phyloP scores from a whole-genome alignment of 768 basidiomycete species.

The Psilocybe tampanensis region DNA sequence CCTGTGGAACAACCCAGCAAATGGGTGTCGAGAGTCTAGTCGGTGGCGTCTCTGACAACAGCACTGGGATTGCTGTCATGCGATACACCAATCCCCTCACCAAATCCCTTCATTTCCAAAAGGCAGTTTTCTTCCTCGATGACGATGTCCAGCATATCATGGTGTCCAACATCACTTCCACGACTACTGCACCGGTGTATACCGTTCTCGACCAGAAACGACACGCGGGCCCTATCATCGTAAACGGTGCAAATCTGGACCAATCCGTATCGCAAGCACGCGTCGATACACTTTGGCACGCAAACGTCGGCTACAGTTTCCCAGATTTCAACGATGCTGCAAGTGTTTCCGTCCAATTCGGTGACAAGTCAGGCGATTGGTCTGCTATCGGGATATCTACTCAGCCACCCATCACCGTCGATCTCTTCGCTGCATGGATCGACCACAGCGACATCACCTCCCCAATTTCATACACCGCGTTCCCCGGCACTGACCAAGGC shows the following conservation, averaged over 20 bases:
- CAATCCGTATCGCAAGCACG: constrained; percentile 11
- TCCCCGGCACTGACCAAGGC: constrained; percentile 47
- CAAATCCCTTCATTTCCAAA: constrained; percentile 57
- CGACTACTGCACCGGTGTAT: constrained; percentile 48
- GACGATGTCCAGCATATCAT: constrained; percentile 66
- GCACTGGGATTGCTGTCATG: constrained; percentile 61
- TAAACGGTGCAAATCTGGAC: constrained; percentile 35
- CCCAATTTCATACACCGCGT: constrained; percentile 55
- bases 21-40: constrained; percentile 60
- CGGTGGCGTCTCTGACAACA: constrained; percentile 64
- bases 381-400: constrained; percentile 62
- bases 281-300: constrained; percentile 60
- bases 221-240: constrained; percentile 41
- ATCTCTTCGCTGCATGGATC: constrained; percentile 68
- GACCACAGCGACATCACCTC: constrained; percentile 37
- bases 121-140: constrained; percentile 74
- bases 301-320: constrained; percentile 63
- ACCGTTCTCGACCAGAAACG: constrained; percentile 71
- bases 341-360: constrained; percentile 40
- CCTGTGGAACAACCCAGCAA: constrained; percentile 43
- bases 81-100: constrained; percentile 68
- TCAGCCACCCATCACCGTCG: constrained; percentile 55
- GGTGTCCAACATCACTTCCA: constrained; percentile 52
- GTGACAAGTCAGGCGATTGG: constrained; percentile 61
- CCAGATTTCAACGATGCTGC: constrained; percentile 32